Percentiles rank a stretch among this genome's conserved stretches.
Evolutionary conservation across 768 basidiomycete genomes (phyloP).

Genomic region (Termitomyces titanicus): DNA sequence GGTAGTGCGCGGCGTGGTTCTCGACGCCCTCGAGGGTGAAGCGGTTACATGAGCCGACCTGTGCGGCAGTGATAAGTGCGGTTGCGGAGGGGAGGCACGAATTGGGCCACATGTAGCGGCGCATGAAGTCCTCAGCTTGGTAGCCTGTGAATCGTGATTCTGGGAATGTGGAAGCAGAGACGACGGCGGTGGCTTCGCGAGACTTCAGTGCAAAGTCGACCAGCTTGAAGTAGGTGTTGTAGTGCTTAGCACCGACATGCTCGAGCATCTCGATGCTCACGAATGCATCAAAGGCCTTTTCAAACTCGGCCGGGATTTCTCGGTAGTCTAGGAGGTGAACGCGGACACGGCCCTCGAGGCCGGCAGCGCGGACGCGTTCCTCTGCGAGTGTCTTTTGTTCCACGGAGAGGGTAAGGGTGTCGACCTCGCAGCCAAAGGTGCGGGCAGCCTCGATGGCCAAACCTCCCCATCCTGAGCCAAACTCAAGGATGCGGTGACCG

Average conservation of each 20-base stretch:
- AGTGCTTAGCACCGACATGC: conserved; percentile 55
- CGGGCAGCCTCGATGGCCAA: conserved; percentile 83
- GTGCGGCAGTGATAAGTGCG: conserved; percentile 70
- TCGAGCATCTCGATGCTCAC: conserved; percentile 84
- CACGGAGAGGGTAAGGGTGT: conserved; percentile 82
- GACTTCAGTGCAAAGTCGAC: conserved; percentile 77
- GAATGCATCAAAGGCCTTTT: conserved; percentile 76
- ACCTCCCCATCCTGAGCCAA: conserved; percentile 93
- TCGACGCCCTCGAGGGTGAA: conserved; percentile 84
- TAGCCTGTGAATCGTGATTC: conserved; percentile 65
- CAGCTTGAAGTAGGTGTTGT: conserved; percentile 70
- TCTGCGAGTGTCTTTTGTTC: conserved; percentile 89
- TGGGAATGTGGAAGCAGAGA: conserved; percentile 69
- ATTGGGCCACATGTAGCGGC: conserved; percentile 87
- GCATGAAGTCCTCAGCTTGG: conserved; percentile 85
- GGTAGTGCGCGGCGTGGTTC: conserved; percentile 85
- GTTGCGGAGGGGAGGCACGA: conserved; percentile 86
- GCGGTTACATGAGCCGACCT: conserved; percentile 63
- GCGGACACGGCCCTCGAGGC: conserved; percentile 65
- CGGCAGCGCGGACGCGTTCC: conserved; percentile 72
- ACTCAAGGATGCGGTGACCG: conserved; percentile 82
- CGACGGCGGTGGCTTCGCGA: conserved; percentile 60
- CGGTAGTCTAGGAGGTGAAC: conserved; percentile 92
- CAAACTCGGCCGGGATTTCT: conserved; percentile 77
- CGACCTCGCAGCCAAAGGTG: conserved; percentile 76